A percentile compares a stretch with the other conserved stretches of the same genome.
These are phyloP conservation scores for Stachybotrys chlorohalonatus DNA, from an alignment of 2,329 filamentous ascomycete species.

Conservation along the genomic window DNA sequence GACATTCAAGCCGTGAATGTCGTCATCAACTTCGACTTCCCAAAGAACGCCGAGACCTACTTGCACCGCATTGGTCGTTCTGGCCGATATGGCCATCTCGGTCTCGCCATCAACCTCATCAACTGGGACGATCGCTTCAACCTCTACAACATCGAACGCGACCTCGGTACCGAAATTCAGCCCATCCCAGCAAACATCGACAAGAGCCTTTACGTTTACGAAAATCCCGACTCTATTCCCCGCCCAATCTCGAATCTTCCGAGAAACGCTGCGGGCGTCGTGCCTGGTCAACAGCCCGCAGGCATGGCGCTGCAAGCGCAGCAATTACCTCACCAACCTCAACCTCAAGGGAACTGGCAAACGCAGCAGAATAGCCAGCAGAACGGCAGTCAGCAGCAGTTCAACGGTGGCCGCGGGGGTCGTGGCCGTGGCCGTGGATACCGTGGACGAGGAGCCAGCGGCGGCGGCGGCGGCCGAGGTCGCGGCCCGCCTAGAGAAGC, in stretches of 20 bases:
- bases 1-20: slow-evolving; percentile 99
- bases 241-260: slow-evolving; percentile 56
- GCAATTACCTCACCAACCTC: slow-evolving; percentile 12
- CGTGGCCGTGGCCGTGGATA: slow-evolving; percentile 28
- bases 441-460: slow-evolving; percentile 28
- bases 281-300: slow-evolving; percentile 16
- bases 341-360: slow-evolving; percentile 31
- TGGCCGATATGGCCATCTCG: slow-evolving; percentile 91
- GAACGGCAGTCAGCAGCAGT: slow-evolving; percentile 23
- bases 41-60: slow-evolving; percentile 98
- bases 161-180: slow-evolving; percentile 93
- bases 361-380: slow-evolving; percentile 25
- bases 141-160: slow-evolving; percentile 96
- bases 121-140: slow-evolving; percentile 99
- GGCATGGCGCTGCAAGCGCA: slow-evolving; percentile 6
- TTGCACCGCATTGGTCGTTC: slow-evolving; percentile 97
- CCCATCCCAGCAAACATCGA: slow-evolving; percentile 93
- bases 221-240: slow-evolving; percentile 89
- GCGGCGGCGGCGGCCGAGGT: slow-evolving; percentile 23
- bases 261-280: slow-evolving; percentile 11
- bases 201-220: slow-evolving; percentile 97
- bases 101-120: slow-evolving; percentile 97
- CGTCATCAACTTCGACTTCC: slow-evolving; percentile 99
- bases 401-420: slow-evolving; percentile 24
- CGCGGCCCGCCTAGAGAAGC: slow-evolving; percentile 25